Conservation (phyloP, 2,329 filamentous ascomycete species). For the Ilyonectria destructans region DNA sequence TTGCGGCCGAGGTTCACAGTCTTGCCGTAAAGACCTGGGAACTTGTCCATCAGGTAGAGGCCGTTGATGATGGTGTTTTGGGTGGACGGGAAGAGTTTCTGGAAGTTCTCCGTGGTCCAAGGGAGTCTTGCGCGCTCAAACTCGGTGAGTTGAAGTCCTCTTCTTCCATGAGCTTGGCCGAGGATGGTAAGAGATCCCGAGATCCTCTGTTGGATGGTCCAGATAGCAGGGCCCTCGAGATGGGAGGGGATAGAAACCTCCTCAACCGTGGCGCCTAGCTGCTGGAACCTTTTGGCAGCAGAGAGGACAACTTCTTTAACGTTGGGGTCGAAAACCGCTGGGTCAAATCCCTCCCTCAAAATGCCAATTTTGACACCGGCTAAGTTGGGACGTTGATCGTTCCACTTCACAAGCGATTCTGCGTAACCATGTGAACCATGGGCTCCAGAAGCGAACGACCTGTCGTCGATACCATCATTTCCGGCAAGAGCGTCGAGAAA, state of each 20-base stretch:
- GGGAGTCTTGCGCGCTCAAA: conserved; percentile 65
- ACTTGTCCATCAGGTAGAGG: conserved; percentile 61
- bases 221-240: conserved; percentile 64
- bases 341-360: conserved; percentile 62
- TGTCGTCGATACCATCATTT: conserved; percentile 65
- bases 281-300: conserved; percentile 59
- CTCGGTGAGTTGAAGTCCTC: conserved; percentile 66
- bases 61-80: conserved; percentile 71
- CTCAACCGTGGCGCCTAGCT: conserved; percentile 65
- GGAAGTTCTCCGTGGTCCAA: conserved; percentile 64
- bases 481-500: conserved; percentile 64
- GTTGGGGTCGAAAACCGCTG: conserved; percentile 55
- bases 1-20: conserved; percentile 64
- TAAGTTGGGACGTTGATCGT: not conserved
- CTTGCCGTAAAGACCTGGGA: conserved; percentile 65
- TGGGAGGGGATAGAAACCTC: conserved; percentile 68
- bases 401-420: conserved; percentile 1
- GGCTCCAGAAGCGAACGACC: conserved; percentile 54
- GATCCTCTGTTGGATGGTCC: conserved; percentile 66
- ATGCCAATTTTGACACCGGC: conserved; percentile 59
- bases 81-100: conserved; percentile 67
- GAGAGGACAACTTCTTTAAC: conserved; percentile 60
- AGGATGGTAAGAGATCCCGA: conserved; percentile 61
- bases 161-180: conserved; percentile 61
- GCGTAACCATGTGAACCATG: conserved; percentile 48